These are phyloP conservation scores for Alternaria sp. DNA, from an alignment of 2,329 filamentous ascomycete species.

Conservation along the genomic window DNA sequence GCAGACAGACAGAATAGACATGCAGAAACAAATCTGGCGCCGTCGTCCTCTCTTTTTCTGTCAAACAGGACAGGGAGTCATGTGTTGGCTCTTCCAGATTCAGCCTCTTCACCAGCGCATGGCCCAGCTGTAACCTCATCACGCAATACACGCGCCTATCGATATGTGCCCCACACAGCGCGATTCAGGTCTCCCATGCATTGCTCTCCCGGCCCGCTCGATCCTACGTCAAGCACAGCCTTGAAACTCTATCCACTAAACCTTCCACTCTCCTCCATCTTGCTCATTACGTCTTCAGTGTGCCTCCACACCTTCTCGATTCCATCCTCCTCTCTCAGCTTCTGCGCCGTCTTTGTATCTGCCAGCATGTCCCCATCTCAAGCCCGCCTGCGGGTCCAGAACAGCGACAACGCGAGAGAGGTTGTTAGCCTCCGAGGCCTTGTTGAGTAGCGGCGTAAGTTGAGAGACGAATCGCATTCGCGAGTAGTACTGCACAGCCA, in stretches of 20 bases:
- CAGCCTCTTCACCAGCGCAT: not conserved
- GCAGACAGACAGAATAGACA: constrained; percentile 5
- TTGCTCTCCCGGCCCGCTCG: constrained; percentile 6
- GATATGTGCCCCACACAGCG: constrained; percentile 13
- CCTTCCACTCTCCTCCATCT: constrained; percentile 27
- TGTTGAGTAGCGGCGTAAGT: constrained; percentile 49
- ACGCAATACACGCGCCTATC: constrained; percentile 14
- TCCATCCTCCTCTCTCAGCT: constrained; percentile 34
- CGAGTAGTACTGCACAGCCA: constrained; percentile 47
- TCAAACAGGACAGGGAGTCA: not conserved
- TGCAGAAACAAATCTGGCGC: not conserved
- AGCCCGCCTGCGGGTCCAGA: constrained; percentile 36
- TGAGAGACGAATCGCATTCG: constrained; percentile 53
- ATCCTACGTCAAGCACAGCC: constrained; percentile 1
- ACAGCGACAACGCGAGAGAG: constrained; percentile 47
- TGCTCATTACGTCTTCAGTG: constrained; percentile 44
- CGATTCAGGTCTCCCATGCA: constrained; percentile 3
- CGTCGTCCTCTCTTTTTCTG: not conserved
- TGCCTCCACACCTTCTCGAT: constrained; percentile 44
- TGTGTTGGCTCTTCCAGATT: not conserved
- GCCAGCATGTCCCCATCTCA: constrained; percentile 30
- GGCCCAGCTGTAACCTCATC: constrained; percentile 2
- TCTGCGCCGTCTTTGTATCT: constrained; percentile 28
- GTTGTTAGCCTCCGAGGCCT: constrained; percentile 26
- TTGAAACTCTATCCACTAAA: constrained; percentile 6